Percentiles rank a stretch among this genome's conserved stretches.
Conservation (phyloP, 495 filamentous ascomycete genomes). For the Cudoniella acicularis region DNA sequence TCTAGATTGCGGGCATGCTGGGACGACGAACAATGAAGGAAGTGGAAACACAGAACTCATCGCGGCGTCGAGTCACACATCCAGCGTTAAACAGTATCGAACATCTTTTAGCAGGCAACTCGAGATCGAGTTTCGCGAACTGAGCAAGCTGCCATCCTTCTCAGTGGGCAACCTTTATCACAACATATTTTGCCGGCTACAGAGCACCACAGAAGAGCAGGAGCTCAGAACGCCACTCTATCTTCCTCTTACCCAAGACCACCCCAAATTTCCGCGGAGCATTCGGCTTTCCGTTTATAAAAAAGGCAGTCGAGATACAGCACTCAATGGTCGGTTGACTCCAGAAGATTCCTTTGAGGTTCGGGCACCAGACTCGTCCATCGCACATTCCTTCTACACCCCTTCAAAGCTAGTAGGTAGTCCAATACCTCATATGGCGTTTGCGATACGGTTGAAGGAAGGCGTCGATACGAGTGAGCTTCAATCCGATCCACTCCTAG, state of each 20-base stretch:
- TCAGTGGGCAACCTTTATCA: constrained; percentile 15
- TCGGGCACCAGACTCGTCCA: background rate
- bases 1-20: constrained; percentile 2
- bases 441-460: constrained; percentile 10
- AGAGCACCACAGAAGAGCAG: background rate
- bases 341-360: background rate
- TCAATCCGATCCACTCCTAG: constrained; percentile 7
- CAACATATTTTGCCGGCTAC: constrained; percentile 9
- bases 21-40: constrained; percentile 28
- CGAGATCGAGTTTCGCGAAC: constrained; percentile 4
- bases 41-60: constrained; percentile 31
- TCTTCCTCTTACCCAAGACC: constrained; percentile 6
- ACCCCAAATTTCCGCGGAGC: constrained; percentile 4
- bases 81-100: background rate
- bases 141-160: constrained; percentile 12
- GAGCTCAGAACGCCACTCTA: constrained; percentile 2
- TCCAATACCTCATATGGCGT: constrained; percentile 9
- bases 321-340: background rate
- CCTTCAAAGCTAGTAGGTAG: background rate
- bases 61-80: constrained; percentile 18
- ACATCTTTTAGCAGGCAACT: constrained; percentile 7
- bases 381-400: background rate
- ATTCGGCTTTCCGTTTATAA: constrained; percentile 9
- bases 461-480: constrained; percentile 3
- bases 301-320: background rate